These are phyloP conservation scores for Serendipita vermifera DNA, from an alignment of 768 basidiomycete species.

Conservation along the genomic window DNA sequence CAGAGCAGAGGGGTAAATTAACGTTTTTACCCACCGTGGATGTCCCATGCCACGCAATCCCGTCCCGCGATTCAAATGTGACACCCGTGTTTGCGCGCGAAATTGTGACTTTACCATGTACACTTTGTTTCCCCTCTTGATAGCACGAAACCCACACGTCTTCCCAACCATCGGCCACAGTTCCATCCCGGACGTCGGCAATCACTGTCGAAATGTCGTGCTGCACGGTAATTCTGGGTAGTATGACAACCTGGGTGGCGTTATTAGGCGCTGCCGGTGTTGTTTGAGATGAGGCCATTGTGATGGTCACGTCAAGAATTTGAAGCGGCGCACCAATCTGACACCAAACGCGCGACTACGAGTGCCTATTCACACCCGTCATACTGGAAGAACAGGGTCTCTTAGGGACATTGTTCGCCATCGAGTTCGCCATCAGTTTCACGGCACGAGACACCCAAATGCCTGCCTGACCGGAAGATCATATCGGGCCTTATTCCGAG, in stretches of 20 bases:
- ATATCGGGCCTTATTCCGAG: too few relatives aligned
- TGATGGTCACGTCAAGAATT: too few relatives aligned
- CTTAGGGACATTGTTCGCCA: too few relatives aligned
- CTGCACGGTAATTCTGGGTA: slow-evolving; percentile 48
- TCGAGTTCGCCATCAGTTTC: too few relatives aligned
- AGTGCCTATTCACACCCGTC: too few relatives aligned
- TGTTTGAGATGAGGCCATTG: too few relatives aligned
- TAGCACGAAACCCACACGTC: slow-evolving; percentile 70
- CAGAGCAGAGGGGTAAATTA: too few relatives aligned
- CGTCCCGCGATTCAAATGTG: slow-evolving; percentile 34
- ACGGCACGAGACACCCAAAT: too few relatives aligned
- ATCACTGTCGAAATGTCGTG: slow-evolving; percentile 47
- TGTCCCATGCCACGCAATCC: slow-evolving; percentile 24
- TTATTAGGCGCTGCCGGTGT: not conserved
- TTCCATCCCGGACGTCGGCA: slow-evolving; percentile 47
- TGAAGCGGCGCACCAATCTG: too few relatives aligned
- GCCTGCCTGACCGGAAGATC: too few relatives aligned
- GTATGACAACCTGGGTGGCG: slow-evolving; percentile 3
- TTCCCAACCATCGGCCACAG: slow-evolving; percentile 37
- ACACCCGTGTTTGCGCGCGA: slow-evolving; percentile 39
- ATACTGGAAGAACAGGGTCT: too few relatives aligned
- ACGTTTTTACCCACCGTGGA: slow-evolving; percentile 24
- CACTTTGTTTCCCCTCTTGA: slow-evolving; percentile 31
- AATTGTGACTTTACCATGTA: slow-evolving; percentile 52
- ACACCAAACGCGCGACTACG: too few relatives aligned